Evolutionary conservation across 2,329 filamentous ascomycete genomes (phyloP).

Genomic region (Venturia carpophila): DNA sequence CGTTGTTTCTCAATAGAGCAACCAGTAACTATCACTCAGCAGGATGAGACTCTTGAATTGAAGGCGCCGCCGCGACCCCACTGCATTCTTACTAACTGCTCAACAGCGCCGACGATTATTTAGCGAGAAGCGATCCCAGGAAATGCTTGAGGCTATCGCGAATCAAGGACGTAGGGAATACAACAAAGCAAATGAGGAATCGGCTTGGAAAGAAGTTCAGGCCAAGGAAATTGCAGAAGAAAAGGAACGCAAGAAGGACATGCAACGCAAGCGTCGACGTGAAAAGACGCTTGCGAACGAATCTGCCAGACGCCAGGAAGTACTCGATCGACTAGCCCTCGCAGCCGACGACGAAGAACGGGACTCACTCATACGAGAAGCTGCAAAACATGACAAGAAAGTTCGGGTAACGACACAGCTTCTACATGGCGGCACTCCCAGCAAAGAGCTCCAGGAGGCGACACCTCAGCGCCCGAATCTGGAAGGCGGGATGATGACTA

Average conservation of each 20-base stretch:
- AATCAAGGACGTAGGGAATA: constrained; percentile 68
- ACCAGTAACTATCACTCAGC: not conserved
- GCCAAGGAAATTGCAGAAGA: constrained; percentile 86
- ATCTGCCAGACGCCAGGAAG: constrained; percentile 70
- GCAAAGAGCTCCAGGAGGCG: constrained; percentile 64
- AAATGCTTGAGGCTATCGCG: constrained; percentile 59
- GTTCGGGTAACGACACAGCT: constrained; percentile 83
- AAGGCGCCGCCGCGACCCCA: not conserved
- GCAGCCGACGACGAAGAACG: constrained; percentile 77
- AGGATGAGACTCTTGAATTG: not conserved
- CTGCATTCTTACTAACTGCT: constrained; percentile 4
- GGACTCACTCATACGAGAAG: constrained; percentile 72
- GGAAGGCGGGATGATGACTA: constrained; percentile 77
- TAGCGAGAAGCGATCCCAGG: constrained; percentile 48
- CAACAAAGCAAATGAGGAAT: constrained; percentile 66
- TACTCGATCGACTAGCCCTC: constrained; percentile 67
- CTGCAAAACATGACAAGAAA: constrained; percentile 86
- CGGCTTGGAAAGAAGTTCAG: constrained; percentile 78
- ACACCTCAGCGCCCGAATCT: constrained; percentile 69
- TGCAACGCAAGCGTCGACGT: constrained; percentile 92
- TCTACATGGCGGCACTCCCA: constrained; percentile 69
- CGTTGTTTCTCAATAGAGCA: not conserved
- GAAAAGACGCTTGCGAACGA: constrained; percentile 93
- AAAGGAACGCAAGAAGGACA: constrained; percentile 99
- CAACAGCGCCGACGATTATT: constrained; percentile 50